A percentile compares a stretch with the other conserved stretches of the same genome.
phyloP scores from a whole-genome alignment of 495 filamentous ascomycete species.

The Polyplosphaeria fusca region DNA sequence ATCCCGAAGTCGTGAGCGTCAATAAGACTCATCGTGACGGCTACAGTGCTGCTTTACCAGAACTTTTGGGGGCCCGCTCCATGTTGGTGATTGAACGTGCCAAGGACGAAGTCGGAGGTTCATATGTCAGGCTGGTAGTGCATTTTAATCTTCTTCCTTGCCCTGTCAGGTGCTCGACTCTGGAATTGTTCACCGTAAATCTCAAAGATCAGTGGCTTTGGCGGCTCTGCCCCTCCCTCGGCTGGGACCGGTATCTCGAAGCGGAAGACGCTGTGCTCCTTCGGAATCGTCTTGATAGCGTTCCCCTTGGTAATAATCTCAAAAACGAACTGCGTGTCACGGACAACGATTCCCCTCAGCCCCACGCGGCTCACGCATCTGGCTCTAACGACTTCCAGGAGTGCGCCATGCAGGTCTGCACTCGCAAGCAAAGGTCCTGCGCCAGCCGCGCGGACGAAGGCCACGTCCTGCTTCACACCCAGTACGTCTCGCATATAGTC shows the following conservation, averaged over 20 bases:
- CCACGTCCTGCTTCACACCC: conserved; percentile 38
- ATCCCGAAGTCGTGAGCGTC: too few relatives aligned
- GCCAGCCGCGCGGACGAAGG: conserved; percentile 48
- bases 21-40: too few relatives aligned
- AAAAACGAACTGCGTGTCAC: conserved; percentile 83
- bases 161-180: conserved; percentile 76
- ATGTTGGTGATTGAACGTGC: too few relatives aligned
- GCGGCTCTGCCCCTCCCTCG: conserved; percentile 17
- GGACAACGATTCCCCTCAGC: conserved; percentile 76
- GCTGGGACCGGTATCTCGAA: conserved; percentile 61
- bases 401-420: conserved; percentile 87
- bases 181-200: conserved; percentile 84
- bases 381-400: conserved; percentile 78
- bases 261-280: conserved; percentile 83
- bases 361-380: conserved; percentile 79
- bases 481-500: conserved; percentile 78
- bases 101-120: too few relatives aligned
- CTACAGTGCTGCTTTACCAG: too few relatives aligned
- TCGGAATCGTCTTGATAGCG: conserved; percentile 71
- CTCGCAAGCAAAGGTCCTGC: conserved; percentile 67
- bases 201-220: conserved; percentile 67
- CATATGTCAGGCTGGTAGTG: conserved; percentile 36
- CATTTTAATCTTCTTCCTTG: conserved; percentile 83
- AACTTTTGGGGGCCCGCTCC: too few relatives aligned
- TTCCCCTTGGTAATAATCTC: conserved; percentile 68